Evolutionary conservation across 192 early-diverging fungal genomes (phyloP), one percentile per base, ranked within the genome.

Genomic region (Rhizophagus prolifer): DNA sequence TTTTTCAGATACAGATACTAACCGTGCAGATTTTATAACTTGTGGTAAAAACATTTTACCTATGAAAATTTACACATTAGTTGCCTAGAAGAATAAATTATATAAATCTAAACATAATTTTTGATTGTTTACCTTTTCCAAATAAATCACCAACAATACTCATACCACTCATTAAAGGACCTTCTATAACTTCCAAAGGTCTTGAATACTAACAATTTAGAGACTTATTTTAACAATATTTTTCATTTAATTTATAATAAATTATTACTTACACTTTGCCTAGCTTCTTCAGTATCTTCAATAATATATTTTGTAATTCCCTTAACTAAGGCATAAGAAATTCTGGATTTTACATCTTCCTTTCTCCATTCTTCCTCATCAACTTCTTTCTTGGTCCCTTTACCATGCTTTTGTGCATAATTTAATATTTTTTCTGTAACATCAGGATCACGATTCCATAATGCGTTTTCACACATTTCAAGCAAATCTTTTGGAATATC

Each of bases 21-120:
- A 89, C 88, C 90, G 92, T 46, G 96, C 95, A 72, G 92, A 94
- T 82, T 95, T 95, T 85, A 98, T 98, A 75, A 98, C 96, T 80
- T 98, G 96, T 6, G 96, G 96, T 87, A 98, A 90, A 82, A 98
- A 98, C 96, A 98, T 98, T 82, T 97, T 97, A 70, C 96, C 95
- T 30, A 86, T 84, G 10, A 36, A 58, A 58, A 2, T 7, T 6
- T 30, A 68, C n/a, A 63, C 21, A 58, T 38, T 50, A 76, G 50
- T n/a, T 9, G 31, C 8, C 1, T 21, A 10, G 30, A 6, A 38
- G 23, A 41, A 59, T 25, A 14, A 7, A 36, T 41, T 61, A 5
- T 25, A 34, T 9, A 0, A 58, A 60, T 8, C 23, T 36, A 28
- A 34, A 25, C n/a, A 58, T 23, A 61, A 28, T 60, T 34, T 34